Percentiles rank a stretch among this genome's conserved stretches.
Evolutionary conservation across 2,329 filamentous ascomycete genomes (phyloP).

Genomic region (Lojkania enalia): DNA sequence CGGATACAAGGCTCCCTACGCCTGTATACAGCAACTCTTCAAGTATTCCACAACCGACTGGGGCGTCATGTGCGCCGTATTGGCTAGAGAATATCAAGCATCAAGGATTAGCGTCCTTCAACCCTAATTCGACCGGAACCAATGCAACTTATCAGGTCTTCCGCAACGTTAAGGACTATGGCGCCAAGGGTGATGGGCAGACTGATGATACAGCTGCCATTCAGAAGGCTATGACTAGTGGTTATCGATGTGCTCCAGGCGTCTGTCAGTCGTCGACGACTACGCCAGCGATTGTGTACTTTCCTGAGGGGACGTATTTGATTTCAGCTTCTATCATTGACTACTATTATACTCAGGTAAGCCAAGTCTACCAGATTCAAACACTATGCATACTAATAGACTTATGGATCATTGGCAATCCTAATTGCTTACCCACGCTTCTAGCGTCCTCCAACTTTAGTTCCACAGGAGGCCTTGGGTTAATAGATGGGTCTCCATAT

Average conservation of each 20-base stretch:
- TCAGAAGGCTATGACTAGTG: conserved; percentile 47
- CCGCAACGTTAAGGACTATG: conserved; percentile 49
- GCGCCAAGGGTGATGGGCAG: conserved; percentile 42
- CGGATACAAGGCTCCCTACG: conserved; percentile 5
- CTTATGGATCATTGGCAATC: conserved; percentile 58
- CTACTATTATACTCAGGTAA: conserved; percentile 63
- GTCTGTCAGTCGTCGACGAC: conserved; percentile 52
- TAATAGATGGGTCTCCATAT: conserved; percentile 63
- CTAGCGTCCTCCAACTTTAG: conserved; percentile 57
- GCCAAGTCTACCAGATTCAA: not conserved
- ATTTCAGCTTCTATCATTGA: conserved; percentile 61
- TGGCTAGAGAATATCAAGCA: conserved; percentile 50
- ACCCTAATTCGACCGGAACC: conserved; percentile 34
- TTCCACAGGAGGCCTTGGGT: conserved; percentile 49
- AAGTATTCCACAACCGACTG: conserved; percentile 18
- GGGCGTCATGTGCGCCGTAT: conserved; percentile 33
- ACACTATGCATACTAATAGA: no score
- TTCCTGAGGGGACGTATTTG: conserved; percentile 62
- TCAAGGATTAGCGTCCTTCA: conserved; percentile 46
- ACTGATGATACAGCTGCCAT: conserved; percentile 59
- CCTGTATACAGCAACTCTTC: conserved; percentile 9
- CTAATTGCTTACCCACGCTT: conserved; percentile 59
- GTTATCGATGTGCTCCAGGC: conserved; percentile 47
- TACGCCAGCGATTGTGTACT: conserved; percentile 61
- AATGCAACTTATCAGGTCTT: conserved; percentile 46